Conservation (phyloP, 2,329 filamentous ascomycete genomes). For the Colletotrichum falcatum region DNA sequence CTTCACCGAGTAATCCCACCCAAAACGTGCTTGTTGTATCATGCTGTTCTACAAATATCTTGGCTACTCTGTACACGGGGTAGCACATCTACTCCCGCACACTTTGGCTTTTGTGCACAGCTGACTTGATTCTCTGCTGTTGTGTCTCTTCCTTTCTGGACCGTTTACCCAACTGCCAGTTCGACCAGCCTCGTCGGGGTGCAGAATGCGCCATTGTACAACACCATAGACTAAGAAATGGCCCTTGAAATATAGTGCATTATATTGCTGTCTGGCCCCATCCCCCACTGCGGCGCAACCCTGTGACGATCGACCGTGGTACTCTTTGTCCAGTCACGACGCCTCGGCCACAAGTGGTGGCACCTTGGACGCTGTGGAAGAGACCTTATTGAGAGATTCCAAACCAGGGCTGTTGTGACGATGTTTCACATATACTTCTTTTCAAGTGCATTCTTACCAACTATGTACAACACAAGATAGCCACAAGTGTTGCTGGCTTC, state of each 20-base stretch:
- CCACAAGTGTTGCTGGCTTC: not conserved
- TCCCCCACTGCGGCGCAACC: not conserved
- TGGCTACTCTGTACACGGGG: not conserved
- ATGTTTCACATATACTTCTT: not conserved
- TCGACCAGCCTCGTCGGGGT: not conserved
- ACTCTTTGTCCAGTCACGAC: not conserved
- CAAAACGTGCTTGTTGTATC: not conserved
- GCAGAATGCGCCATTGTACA: not conserved
- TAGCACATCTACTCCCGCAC: not conserved
- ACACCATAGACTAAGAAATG: not conserved
- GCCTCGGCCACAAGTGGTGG: not conserved
- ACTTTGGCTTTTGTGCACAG: not conserved
- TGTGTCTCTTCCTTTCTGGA: not conserved
- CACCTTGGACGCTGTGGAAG: not conserved
- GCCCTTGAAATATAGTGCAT: too few species aligned
- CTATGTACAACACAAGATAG: not conserved
- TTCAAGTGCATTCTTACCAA: not conserved
- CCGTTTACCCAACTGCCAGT: not conserved
- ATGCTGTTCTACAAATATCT: not conserved
- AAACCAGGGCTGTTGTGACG: not conserved
- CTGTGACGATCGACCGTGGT: not conserved
- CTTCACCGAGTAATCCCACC: not conserved
- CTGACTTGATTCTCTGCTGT: accelerated
- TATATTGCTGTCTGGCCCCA: not conserved
- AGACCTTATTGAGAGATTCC: too few species aligned